Evolutionary conservation across 2,329 filamentous ascomycete species (phyloP), one percentile per base, ranked within the genome.

Genomic region (Fusarium sublunatum): DNA sequence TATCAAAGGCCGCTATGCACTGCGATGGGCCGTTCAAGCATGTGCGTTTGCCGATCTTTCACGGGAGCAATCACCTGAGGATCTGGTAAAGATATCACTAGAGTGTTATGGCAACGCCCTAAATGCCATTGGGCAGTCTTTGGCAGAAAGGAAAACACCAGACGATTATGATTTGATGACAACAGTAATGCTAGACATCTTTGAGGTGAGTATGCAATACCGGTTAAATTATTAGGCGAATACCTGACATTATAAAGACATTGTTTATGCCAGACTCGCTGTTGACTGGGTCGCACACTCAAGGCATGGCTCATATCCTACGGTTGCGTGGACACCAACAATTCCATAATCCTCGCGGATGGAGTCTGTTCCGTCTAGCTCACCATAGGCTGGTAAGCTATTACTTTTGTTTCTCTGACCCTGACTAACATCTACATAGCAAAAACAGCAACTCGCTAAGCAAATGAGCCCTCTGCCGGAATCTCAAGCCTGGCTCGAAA

Each of bases 141-240:
- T 78, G 25, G 58, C 67, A 4, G 58, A 65, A 25, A 58, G 67
- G n/a, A 76, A 77, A 57, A 56, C 62, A 2, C 75, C 75, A 5
- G 76, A 77, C 57, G 77, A 79, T 51, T 74, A 76, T 57, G 74
- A 77, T 42, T 64, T 79, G 13, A 78, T 79, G 77, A 73, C 76
- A 3, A 70, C 76, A 2, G 76, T 79, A 11, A 64, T 79, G 19
- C 58, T 79, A 11, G 77, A 79, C 43, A 70, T 79, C 2, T 79
- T 79, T 35, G 77, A 79, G 70, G 76, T 76, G 42, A 44, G 25
- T 15, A 10, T 19, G 29, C 3, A 25, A 2, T 4, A 22, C 8
- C 19, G 19, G 19, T 19, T 19, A 3, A 3, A 3, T 19, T 24
- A 4, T 6, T 13, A 10, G 7, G 28, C 15, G 3, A 35, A n/a